Base-by-base conservation (phyloP, 805 yeast genomes). In the Wickerhamiella galacta region DNA sequence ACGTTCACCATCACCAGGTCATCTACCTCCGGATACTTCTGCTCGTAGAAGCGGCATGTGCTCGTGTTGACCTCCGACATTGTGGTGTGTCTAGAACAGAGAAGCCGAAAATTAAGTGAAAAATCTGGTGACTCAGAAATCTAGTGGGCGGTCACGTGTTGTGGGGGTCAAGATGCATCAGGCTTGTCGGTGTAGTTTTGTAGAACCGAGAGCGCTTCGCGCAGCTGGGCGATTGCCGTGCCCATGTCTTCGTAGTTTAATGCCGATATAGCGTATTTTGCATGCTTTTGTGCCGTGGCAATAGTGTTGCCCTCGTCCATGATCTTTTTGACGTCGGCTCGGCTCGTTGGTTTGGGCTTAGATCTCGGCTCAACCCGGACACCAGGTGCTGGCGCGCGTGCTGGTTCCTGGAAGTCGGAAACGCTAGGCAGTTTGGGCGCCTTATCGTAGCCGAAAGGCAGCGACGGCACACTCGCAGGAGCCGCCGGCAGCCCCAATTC, bases 1-100 rank as follows among this genome's bases (percentile, higher is more conserved):
- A 90, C 98, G 60, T 90, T 90, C 54, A 90, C 98, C 93, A 90
- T 87, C 43, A 90, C 96, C 47, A 90, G 93, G 57, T 90, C 98
- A 48, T 90, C 98, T 51, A 90, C 93, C 61, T 90, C 98, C 39
- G 98, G 98, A 65, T 75, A 90, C 60, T 85, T 87, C 72, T 85
- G 90, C 61, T 87, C 98, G 58, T 90, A 90, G 62, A 78, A 90
- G 64, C 98, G 77, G 66, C 95, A 85, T 57, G 80, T 75, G 30
- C 93, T 75, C 25, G 60, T 55, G 44, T 55, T 55, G 35, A 55
- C 49, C 33, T 43, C 49, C 34, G 43, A 36, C 47, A 41, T 44
- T 18, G 25, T 33, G 33, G n/a, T n/a, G n/a, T n/a, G n/a, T n/a
- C n/a, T n/a, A n/a, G n/a, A n/a, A 32, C 20, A 30, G n/a, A n/a